Evolutionary conservation across 352 stramenopile species (phyloP), one percentile per base, ranked within the genome.

Genomic region (Phytopythium helicoides): DNA sequence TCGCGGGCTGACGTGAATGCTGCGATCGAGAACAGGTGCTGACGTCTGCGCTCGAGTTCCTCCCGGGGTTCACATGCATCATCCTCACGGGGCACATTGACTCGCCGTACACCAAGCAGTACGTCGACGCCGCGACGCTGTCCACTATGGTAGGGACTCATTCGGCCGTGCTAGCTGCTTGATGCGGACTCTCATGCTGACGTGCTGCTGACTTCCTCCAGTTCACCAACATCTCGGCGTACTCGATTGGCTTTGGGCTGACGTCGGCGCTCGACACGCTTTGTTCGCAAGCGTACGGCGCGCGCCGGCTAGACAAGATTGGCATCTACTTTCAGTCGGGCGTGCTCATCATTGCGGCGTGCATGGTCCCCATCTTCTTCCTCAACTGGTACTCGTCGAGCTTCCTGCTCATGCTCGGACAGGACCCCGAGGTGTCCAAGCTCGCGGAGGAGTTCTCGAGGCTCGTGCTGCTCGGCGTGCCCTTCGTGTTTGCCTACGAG

Each of bases 401-500:
- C 28, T 69, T 87, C 35, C 62, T 87, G 45, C 46, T 80, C 4
- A 37, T 65, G 39, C 56, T 87, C 28, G 68, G 72, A 0, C 74
- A 84, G 47, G 69, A 83, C 26, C 54, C 61, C 0, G 60, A 77
- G 21, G 81, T 95, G 23, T 59, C 86, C 6, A 35, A 48, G 12
- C 47, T 82, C 25, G 81, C 86, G 1, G 78, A 81, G 21, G 57
- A 73, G 6, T 92, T 91, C 12, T 80, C 71, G 8, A 48, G 81
- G 3, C 86, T 86, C 60, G 65, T 62, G 38, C 36, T 95, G 1
- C 66, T 62, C 3, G 76, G 82, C 14, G 40, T 82, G 47, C 82
- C 85, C 8, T 91, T 87, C 47, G 44, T 91, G 3, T 95, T 91
- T 46, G 54, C 77, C 4, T 96, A 92, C 59, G 82, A 96, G 58